A percentile compares a stretch with the other conserved stretches of the same genome.
Evolutionary conservation across 352 stramenopile genomes (phyloP).

Genomic region (Phytophthora agathidicida): DNA sequence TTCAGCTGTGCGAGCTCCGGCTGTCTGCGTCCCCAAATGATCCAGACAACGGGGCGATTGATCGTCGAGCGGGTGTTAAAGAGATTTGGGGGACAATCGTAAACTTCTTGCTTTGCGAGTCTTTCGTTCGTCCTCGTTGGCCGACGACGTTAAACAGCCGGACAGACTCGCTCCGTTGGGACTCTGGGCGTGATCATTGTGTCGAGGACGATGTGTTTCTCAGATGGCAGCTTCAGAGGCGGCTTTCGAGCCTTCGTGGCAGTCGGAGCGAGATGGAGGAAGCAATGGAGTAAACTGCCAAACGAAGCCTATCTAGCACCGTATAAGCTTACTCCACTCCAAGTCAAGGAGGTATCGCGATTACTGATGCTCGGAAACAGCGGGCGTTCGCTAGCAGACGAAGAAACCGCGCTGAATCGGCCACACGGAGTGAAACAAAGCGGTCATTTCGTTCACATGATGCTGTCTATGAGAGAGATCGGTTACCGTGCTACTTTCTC

Average conservation of each 20-base stretch:
- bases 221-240: slow-evolving; percentile 24
- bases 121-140: not conserved
- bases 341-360: no score
- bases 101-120: not conserved
- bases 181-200: slow-evolving; percentile 11
- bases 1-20: slow-evolving; percentile 14
- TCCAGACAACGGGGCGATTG: slow-evolving; percentile 11
- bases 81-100: slow-evolving; percentile 2
- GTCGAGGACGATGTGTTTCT: slow-evolving; percentile 16
- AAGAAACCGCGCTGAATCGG: no score
- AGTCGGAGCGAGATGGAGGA: not conserved
- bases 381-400: no score
- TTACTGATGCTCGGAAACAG: no score
- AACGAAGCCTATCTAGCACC: no score
- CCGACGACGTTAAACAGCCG: slow-evolving; percentile 4
- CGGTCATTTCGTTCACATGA: no score
- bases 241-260: not conserved
- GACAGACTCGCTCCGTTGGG: no score
- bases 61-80: slow-evolving; percentile 25
- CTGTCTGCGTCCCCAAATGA: slow-evolving; percentile 14
- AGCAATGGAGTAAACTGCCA: slow-evolving; percentile 4
- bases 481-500: no score
- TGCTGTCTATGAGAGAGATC: no score
- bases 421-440: no score
- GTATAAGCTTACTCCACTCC: no score